These are phyloP conservation scores for Coemansia sp. DNA, from an alignment of 192 early-diverging fungal species.

Conservation along the genomic window DNA sequence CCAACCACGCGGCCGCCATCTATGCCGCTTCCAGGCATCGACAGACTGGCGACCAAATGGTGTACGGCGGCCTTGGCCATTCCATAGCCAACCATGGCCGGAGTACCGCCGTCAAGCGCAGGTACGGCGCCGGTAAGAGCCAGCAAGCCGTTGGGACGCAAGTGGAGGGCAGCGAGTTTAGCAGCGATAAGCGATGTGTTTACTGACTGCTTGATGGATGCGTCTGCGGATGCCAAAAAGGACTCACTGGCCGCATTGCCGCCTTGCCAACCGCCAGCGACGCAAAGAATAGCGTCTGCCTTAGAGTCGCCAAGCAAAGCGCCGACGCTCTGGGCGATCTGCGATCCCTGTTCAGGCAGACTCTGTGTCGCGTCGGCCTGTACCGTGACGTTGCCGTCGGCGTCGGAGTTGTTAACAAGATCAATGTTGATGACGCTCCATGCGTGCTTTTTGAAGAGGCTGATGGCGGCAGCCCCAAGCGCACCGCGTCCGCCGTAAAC, in stretches of 20 bases:
- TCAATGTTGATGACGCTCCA: conserved; percentile 83
- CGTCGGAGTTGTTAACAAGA: conserved; percentile 67
- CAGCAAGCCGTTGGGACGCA: conserved; percentile 72
- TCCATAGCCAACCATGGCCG: conserved; percentile 86
- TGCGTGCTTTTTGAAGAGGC: conserved; percentile 65
- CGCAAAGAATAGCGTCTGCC: conserved; percentile 82
- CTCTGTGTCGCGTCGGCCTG: conserved; percentile 23
- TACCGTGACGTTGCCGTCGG: conserved; percentile 70
- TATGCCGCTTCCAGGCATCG: conserved; percentile 67
- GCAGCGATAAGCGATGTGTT: conserved; percentile 82
- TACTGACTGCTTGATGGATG: conserved; percentile 82
- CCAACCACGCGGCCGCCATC: conserved; percentile 72
- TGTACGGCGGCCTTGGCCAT: conserved; percentile 92
- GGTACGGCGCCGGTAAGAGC: conserved; percentile 76
- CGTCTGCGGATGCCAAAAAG: conserved; percentile 67
- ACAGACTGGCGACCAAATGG: conserved; percentile 78
- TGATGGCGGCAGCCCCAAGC: conserved; percentile 77
- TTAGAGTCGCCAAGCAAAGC: conserved; percentile 46
- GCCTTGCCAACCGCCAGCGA: conserved; percentile 95
- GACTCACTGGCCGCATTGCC: conserved; percentile 73
- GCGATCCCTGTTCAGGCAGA: conserved; percentile 62
- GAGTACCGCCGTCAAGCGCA: conserved; percentile 70
- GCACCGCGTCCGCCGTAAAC: conserved; percentile 91
- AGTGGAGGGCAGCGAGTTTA: conserved; percentile 67
- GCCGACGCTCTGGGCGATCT: conserved; percentile 53